These are phyloP conservation scores for Saccharomyces pastorianus DNA, from an alignment of 1,139 yeast species.

Conservation along the genomic window DNA sequence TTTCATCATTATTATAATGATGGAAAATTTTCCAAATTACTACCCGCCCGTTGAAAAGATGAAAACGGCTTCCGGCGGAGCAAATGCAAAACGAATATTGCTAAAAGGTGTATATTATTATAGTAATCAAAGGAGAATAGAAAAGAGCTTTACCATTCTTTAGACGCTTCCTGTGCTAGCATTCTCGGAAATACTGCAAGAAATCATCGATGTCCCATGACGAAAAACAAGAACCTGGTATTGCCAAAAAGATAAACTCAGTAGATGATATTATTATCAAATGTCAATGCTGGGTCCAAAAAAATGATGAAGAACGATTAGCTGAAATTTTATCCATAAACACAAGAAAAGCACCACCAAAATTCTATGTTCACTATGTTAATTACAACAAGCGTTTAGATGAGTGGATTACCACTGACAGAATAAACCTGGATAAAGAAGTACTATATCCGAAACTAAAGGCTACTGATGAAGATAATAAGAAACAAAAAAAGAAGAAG, in stretches of 20 bases:
- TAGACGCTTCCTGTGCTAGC: background rate
- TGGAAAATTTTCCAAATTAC: background rate
- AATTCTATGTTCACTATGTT: conserved; percentile 86
- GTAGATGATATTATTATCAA: conserved; percentile 54
- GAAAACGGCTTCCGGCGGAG: background rate
- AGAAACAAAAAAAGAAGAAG: conserved; percentile 28
- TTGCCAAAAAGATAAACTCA: conserved; percentile 24
- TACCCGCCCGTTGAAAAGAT: background rate
- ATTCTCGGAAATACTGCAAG: background rate
- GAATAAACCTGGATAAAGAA: conserved; percentile 62
- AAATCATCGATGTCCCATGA: conserved; percentile 3
- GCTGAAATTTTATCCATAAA: conserved; percentile 84
- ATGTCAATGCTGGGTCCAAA: conserved; percentile 70
- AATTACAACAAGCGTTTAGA: conserved; percentile 91
- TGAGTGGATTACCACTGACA: conserved; percentile 76
- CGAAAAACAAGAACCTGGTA: conserved; percentile 19
- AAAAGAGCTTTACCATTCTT: background rate
- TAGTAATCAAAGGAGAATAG: background rate
- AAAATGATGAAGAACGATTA: conserved; percentile 68
- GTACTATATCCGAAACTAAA: conserved; percentile 61
- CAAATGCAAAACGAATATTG: background rate
- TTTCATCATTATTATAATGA: background rate
- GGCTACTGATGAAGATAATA: conserved; percentile 35
- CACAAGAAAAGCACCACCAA: conserved; percentile 64
- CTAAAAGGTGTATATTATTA: background rate